phyloP scores from a whole-genome alignment of 75 land plant genomes.

The Picea sitchensis region DNA sequence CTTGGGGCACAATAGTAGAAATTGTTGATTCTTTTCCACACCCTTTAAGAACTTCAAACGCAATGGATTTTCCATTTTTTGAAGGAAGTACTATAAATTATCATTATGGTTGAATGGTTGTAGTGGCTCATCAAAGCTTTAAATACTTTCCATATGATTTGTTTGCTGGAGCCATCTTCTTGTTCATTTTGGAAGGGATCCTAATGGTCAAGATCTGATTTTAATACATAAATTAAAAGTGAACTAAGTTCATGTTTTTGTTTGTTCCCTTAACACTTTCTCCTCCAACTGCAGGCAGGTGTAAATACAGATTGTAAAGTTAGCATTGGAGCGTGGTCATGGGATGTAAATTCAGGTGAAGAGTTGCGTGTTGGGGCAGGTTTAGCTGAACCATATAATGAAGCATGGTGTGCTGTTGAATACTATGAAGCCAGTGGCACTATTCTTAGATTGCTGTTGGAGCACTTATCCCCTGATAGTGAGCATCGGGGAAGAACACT shows the following conservation, averaged over 20 bases:
- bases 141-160: background rate
- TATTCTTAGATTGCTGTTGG: slow-evolving; percentile 63
- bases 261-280: background rate
- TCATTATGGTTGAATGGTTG: background rate
- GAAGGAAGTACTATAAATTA: background rate
- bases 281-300: slow-evolving; percentile 45
- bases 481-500: slow-evolving; percentile 66
- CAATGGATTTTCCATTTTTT: background rate
- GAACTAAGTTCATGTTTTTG: background rate
- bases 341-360: slow-evolving; percentile 76
- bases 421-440: slow-evolving; percentile 73
- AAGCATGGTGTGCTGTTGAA: slow-evolving; percentile 87
- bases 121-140: background rate
- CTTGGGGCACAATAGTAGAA: too few relatives aligned
- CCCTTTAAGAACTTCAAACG: background rate
- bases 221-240: background rate
- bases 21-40: background rate
- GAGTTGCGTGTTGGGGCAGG: slow-evolving; percentile 91
- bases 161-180: background rate
- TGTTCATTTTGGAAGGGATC: background rate
- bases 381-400: slow-evolving; percentile 66
- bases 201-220: background rate
- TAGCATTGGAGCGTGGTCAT: slow-evolving; percentile 88
- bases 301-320: slow-evolving; percentile 52
- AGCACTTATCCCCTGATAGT: slow-evolving; percentile 32